Evolutionary conservation across 345 rosid genomes (phyloP), one percentile per base, ranked within the genome.

Genomic region (Angophora floribunda): DNA sequence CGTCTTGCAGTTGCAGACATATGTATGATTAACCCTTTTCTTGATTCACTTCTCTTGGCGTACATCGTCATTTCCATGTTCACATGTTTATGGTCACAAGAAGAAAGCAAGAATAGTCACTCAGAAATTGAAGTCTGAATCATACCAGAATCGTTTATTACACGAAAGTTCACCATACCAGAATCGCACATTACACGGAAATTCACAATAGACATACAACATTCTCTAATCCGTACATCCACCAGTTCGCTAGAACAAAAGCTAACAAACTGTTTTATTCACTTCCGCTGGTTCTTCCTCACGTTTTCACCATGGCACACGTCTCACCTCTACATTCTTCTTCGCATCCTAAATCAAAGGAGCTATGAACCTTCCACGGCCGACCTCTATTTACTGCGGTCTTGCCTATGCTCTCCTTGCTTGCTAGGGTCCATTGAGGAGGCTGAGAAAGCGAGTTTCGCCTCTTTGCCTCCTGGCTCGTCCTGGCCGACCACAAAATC

Each of bases 401-500:
- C 49, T 75, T 75, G 49, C 49, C 41, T 11, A 10, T 0, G 49
- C 82, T 75, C 82, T 41, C 49, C 49, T 75, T 75, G 26, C 82
- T 41, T 22, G 82, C 49, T 75, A 9, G 2, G 28, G 45, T 6
- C 67, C 51, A 9, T 75, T 13, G 55, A 87, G 82, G 55, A 36
- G 13, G 87, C 49, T n/a, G 36, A n/a, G 41, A 53, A 52, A 17
- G n/a, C 88, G 1, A 51, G 28, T 53, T 21, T 79, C 50, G 85
- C 50, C 87, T 88, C 88, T 12, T 51, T 86, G 9, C 51, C 55
- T 30, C 28, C 75, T 7, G 87, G 75, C 86, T 55, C 86, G 9
- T 87, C 89, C 28, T 86, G 87, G 26, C 95, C 97, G 10, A 94
- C 90, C 4, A 93, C 93, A 1, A 93, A 32, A 36, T 94, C 93